phyloP scores from a whole-genome alignment of 1,284 basidiomycete genomes.

The Ganoderma multipileum region DNA sequence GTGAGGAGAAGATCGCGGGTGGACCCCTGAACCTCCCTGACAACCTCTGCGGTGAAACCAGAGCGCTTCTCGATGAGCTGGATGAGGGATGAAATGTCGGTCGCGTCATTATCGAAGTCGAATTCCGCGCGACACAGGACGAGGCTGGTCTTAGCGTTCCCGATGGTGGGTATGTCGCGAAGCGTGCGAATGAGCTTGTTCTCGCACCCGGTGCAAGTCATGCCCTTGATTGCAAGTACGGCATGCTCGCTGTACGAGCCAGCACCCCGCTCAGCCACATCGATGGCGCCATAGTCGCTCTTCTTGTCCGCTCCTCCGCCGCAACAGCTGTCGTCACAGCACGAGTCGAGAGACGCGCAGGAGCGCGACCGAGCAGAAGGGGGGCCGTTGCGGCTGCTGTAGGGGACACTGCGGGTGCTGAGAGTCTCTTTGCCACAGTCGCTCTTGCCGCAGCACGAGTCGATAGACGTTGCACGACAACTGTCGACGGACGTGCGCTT shows the following conservation, averaged over 20 bases:
- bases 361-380: slow-evolving; percentile 13
- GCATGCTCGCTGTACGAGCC: slow-evolving; percentile 25
- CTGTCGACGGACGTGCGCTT: slow-evolving; percentile 23
- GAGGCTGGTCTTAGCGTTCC: slow-evolving; percentile 42
- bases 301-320: slow-evolving; percentile 24
- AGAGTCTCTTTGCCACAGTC: slow-evolving; percentile 21
- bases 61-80: slow-evolving; percentile 39
- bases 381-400: slow-evolving; percentile 22
- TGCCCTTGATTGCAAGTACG: slow-evolving; percentile 40
- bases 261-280: slow-evolving; percentile 24
- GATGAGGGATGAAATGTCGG: slow-evolving; percentile 34
- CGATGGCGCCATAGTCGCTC: slow-evolving; percentile 21
- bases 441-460: slow-evolving; percentile 34
- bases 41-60: slow-evolving; percentile 37
- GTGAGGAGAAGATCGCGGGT: slow-evolving; percentile 32
- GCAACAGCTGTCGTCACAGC: slow-evolving; percentile 29
- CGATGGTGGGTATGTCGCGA: slow-evolving; percentile 31
- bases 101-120: slow-evolving; percentile 34
- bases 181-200: slow-evolving; percentile 41
- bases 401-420: slow-evolving; percentile 23
- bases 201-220: slow-evolving; percentile 45
- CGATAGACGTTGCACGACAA: slow-evolving; percentile 24
- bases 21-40: slow-evolving; percentile 32
- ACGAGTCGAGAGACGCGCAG: slow-evolving; percentile 26
- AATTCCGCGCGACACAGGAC: slow-evolving; percentile 42